Evolutionary conservation across 2,329 filamentous ascomycete species (phyloP), one percentile per base, ranked within the genome.

Genomic region (Sporothrix protearum): DNA sequence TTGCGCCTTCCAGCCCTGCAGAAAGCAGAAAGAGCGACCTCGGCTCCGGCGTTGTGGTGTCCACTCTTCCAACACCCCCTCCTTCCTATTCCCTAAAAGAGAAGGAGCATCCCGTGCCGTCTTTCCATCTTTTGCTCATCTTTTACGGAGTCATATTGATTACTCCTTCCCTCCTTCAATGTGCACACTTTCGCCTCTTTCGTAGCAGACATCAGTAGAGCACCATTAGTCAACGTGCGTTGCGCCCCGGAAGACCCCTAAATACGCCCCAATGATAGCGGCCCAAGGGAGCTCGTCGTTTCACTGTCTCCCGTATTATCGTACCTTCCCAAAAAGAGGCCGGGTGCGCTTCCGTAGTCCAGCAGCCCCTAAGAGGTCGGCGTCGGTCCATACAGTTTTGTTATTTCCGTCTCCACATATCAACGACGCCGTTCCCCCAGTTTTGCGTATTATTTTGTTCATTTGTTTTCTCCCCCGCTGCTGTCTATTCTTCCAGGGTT

Each of bases 341-440:
- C 22, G 45, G 42, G 63, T 30, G 45, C n/a, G 25, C 28, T 67
- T 67, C 28, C 63, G 42, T 39, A 61, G 55, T 51, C 30, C 8
- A 47, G 42, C 12, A 12, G 12, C 14, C 12, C 14, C n/a, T n/a
- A n/a, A n/a, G n/a, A 45, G 14, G 12, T 10, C 2, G 42, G 42
- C 19, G 14, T 47, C 42, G 42, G 42, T 19, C 42, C 42, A 47
- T 25, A 10, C 22, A n/a, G 10, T 53, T 53, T 68, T 68, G 45
- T 53, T 53, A 57, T 69, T 69, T 12, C 33, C 51, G 67, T 69
- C 51, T 45, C 67, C 47, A 69, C 67, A 68, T 49, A 66, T 63
- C 36, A 63, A 63, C 14, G 39, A 66, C 61, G 14, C 14, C 61
- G 14, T 66, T 30, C 61, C 36, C 39, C 39, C 39, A 30, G 61